A percentile compares a stretch with the other conserved stretches of the same genome.
These are phyloP conservation scores for Colletotrichum sp. DNA, from an alignment of 2,329 filamentous ascomycete genomes.

Conservation along the genomic window DNA sequence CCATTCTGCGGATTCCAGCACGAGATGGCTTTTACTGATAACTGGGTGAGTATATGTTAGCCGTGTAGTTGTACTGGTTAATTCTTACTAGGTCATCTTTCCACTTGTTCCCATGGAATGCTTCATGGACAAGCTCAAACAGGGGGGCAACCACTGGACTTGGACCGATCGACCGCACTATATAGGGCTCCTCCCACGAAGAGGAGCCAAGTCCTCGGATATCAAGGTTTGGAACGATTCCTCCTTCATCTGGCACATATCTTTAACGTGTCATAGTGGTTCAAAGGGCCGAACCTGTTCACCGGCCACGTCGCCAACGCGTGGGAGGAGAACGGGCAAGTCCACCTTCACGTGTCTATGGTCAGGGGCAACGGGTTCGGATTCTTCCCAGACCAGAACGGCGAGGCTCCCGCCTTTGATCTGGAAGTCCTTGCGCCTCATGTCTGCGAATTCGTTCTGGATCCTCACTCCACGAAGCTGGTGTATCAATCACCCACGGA, in stretches of 20 bases:
- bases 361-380: neutral
- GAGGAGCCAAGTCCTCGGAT: neutral
- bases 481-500: neutral
- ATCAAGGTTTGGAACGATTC: neutral
- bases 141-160: neutral
- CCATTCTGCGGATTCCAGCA: neutral
- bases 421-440: neutral
- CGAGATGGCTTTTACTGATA: neutral
- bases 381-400: neutral
- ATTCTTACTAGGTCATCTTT: neutral
- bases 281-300: neutral
- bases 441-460: neutral
- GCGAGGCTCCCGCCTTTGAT: neutral
- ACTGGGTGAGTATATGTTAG: neutral
- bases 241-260: neutral
- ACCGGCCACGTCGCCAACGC: neutral
- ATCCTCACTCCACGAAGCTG: neutral
- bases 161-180: neutral
- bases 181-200: neutral
- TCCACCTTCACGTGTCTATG: neutral
- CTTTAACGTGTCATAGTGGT: neutral
- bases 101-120: neutral
- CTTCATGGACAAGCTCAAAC: neutral
- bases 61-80: neutral
- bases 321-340: neutral